phyloP scores from a whole-genome alignment of 345 rosid species.

The Lumnitzera littorea region DNA sequence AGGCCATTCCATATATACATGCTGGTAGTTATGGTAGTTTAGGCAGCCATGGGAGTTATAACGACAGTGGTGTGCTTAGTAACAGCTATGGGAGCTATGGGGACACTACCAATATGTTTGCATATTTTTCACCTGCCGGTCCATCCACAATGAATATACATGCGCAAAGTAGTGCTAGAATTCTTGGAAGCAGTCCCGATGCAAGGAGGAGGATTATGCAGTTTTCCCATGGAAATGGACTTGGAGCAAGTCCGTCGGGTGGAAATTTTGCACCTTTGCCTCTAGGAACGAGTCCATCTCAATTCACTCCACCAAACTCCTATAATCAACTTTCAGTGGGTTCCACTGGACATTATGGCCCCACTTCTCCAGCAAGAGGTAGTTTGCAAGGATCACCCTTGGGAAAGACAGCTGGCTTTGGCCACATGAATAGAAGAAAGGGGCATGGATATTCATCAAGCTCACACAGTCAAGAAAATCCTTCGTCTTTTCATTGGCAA shows the following conservation, averaged over 20 bases:
- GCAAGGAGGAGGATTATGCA: conserved; percentile 71
- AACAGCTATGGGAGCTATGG: conserved; percentile 96
- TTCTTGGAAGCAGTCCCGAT: conserved; percentile 93
- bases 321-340: conserved; percentile 57
- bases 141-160: conserved; percentile 76
- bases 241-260: conserved; percentile 88
- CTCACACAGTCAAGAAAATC: conserved; percentile 60
- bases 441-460: conserved; percentile 71
- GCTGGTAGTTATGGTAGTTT: conserved; percentile 87
- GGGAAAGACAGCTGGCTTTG: conserved; percentile 69
- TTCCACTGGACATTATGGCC: conserved; percentile 95
- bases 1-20: conserved; percentile 56
- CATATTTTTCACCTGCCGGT: conserved; percentile 90
- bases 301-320: conserved; percentile 85
- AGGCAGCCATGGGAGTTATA: conserved; percentile 94
- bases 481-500: conserved; percentile 50
- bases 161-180: conserved; percentile 57
- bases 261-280: conserved; percentile 90
- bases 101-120: conserved; percentile 58
- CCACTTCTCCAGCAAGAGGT: conserved; percentile 87
- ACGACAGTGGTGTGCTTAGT: conserved; percentile 68
- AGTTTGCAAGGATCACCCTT: conserved; percentile 90
- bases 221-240: conserved; percentile 73
- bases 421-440: conserved; percentile 81
- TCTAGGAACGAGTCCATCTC: conserved; percentile 95